Evolutionary conservation across 768 basidiomycete species (phyloP).

Genomic region (Psilocybe azurescens): DNA sequence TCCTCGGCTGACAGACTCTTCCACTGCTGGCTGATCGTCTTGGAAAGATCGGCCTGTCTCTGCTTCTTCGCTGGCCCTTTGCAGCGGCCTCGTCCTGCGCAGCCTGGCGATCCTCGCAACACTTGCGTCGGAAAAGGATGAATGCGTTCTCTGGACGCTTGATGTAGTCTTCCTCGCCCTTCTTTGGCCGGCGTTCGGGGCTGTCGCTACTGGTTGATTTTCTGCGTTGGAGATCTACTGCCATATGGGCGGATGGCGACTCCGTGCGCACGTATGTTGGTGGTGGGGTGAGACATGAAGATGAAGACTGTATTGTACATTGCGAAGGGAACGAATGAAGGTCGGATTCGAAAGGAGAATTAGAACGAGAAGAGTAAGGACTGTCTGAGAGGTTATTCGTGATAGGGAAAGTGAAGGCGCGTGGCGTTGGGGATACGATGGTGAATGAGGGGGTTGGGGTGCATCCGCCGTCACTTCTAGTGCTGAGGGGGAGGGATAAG

Average conservation of each 20-base stretch:
- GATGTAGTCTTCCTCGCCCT: slow-evolving; percentile 84
- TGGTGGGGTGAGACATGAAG: slow-evolving; percentile 46
- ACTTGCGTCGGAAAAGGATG: slow-evolving; percentile 82
- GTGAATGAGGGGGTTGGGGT: slow-evolving; percentile 54
- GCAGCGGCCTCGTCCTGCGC: slow-evolving; percentile 53
- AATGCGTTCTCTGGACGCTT: slow-evolving; percentile 87
- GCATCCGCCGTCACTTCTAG: slow-evolving; percentile 79
- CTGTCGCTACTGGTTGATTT: slow-evolving; percentile 54
- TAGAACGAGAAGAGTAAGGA: slow-evolving; percentile 70
- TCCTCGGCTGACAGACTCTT: slow-evolving; percentile 70
- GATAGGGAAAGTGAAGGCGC: slow-evolving; percentile 72
- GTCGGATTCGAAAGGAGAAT: slow-evolving; percentile 78
- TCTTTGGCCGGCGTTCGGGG: slow-evolving; percentile 62
- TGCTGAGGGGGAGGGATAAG: slow-evolving; percentile 43
- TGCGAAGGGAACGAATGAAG: slow-evolving; percentile 54
- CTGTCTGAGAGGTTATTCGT: slow-evolving; percentile 67
- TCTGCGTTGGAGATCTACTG: slow-evolving; percentile 44
- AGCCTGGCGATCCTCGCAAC: slow-evolving; percentile 72
- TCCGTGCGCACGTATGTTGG: slow-evolving; percentile 49
- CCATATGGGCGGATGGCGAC: slow-evolving; percentile 45
- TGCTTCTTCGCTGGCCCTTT: slow-evolving; percentile 66
- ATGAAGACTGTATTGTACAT: slow-evolving; percentile 38
- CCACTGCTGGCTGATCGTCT: slow-evolving; percentile 85
- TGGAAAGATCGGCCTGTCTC: slow-evolving; percentile 74
- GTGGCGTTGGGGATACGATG: slow-evolving; percentile 74